Conservation (phyloP, 371 early-diverging fungal genomes). For the Mucor plumbeus region DNA sequence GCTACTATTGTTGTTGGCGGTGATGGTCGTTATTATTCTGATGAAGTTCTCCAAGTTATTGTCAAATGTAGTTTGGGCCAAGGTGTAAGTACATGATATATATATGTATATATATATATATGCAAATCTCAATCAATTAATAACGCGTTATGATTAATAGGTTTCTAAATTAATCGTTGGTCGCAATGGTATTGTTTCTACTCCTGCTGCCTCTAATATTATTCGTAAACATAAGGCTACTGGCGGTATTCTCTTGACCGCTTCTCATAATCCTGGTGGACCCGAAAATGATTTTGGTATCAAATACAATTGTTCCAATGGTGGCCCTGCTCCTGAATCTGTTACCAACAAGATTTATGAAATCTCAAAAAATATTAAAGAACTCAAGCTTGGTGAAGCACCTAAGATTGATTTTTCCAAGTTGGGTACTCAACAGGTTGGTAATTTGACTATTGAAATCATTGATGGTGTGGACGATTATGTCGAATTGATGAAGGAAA, state of each 20-base stretch:
- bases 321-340: constrained; percentile 95
- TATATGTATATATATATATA: neutral
- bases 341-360: constrained; percentile 92
- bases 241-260: constrained; percentile 94
- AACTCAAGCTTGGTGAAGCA: constrained; percentile 73
- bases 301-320: constrained; percentile 96
- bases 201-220: constrained; percentile 93
- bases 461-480: constrained; percentile 93
- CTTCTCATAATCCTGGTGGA: constrained; percentile 98
- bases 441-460: constrained; percentile 77
- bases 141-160: constrained; percentile 39
- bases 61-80: constrained; percentile 87
- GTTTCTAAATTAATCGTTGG: constrained; percentile 90
- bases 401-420: constrained; percentile 81
- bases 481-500: constrained; percentile 82
- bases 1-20: constrained; percentile 95
- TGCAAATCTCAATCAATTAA: neutral
- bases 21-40: constrained; percentile 91
- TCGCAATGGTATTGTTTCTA: constrained; percentile 92
- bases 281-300: constrained; percentile 98
- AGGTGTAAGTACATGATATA: constrained; percentile 58
- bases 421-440: constrained; percentile 65
- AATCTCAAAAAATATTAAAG: constrained; percentile 70
- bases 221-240: constrained; percentile 90
- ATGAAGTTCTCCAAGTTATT: constrained; percentile 90